Base-by-base conservation (phyloP, 176 grass and related monocot species). In the Bromus sterilis region DNA sequence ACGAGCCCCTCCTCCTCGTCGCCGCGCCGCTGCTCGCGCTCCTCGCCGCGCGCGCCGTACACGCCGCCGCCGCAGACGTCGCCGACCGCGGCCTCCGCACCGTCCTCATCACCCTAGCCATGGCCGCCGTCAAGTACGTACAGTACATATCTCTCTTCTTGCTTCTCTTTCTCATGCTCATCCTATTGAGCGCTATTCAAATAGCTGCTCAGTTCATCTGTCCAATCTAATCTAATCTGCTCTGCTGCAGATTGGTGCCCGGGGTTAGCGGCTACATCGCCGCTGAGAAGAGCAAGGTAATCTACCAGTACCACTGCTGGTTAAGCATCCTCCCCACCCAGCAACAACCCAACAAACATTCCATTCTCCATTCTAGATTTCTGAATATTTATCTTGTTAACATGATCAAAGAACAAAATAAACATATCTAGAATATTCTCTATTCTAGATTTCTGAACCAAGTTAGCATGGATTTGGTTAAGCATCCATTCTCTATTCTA, bases 201-300 rank as follows among this genome's bases (percentile, higher is more conserved):
- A 36, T 37, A 18, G 40, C 30, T 76, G 11, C 2, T 41, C 56
- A 30, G 11, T 14, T 37, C 20, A 10, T 85, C 18, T 46, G 3
- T 44, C 55, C 14, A 67, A 5, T 71, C 68, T 28, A 46, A 10
- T 16, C 8, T 44, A 41, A 44, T 71, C 68, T 71, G 68, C 68
- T 46, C 25, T 16, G 25, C 79, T 31, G 70, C 86, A 98, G 95
- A 84, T 83, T 89, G 84, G 60, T 98, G 70, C 95, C 95, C 24
- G 92, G 85, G 30, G 92, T 94, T 13, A 91, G 61, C 36, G 33
- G 70, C 30, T 94, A 94, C 78, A 98, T 98, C 85, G 90, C 84
- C 46, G 85, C 82, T 26, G 81, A 94, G 92, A 98, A 93, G 92
- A 94, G 67, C 80, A 98, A 98, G 95, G 95, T 98, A 42, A 43